These are phyloP conservation scores for Metahyphopichia silvanorum DNA, from an alignment of 805 yeast species.

Conservation along the genomic window DNA sequence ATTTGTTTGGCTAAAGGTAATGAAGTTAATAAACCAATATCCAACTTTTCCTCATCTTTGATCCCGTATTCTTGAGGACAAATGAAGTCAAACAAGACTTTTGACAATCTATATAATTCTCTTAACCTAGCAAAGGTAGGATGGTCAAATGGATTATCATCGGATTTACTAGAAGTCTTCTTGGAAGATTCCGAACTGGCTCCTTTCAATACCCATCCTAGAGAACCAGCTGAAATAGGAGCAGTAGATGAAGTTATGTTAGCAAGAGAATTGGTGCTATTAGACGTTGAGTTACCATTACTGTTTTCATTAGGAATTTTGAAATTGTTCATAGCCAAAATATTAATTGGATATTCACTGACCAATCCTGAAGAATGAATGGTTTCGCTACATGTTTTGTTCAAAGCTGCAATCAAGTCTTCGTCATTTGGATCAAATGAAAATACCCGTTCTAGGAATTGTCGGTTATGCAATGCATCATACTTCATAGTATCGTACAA, in stretches of 20 bases:
- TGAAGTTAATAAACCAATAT: conserved; percentile 91
- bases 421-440: conserved; percentile 52
- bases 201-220: conserved; percentile 68
- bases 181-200: conserved; percentile 21
- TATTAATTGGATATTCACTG: conserved; percentile 69
- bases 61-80: conserved; percentile 99
- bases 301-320: conserved; percentile 46
- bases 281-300: conserved; percentile 12
- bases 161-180: conserved; percentile 7
- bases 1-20: conserved; percentile 91
- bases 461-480: conserved; percentile 94
- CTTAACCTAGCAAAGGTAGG: conserved; percentile 76
- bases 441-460: conserved; percentile 80
- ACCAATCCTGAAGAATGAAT: conserved; percentile 54
- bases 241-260: conserved; percentile 16
- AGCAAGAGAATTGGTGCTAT: conserved; percentile 19
- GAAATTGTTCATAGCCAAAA: conserved; percentile 73
- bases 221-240: conserved; percentile 55
- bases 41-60: conserved; percentile 90
- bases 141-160: conserved; percentile 60
- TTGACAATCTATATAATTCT: conserved; percentile 85
- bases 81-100: conserved; percentile 91
- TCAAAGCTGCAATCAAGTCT: conserved; percentile 27
- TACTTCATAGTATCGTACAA: conserved; percentile 97
- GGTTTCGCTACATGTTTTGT: conserved; percentile 41